Evolutionary conservation across 805 yeast species (phyloP), one percentile per base, ranked within the genome.

Genomic region (Schwanniomyces yamadae): DNA sequence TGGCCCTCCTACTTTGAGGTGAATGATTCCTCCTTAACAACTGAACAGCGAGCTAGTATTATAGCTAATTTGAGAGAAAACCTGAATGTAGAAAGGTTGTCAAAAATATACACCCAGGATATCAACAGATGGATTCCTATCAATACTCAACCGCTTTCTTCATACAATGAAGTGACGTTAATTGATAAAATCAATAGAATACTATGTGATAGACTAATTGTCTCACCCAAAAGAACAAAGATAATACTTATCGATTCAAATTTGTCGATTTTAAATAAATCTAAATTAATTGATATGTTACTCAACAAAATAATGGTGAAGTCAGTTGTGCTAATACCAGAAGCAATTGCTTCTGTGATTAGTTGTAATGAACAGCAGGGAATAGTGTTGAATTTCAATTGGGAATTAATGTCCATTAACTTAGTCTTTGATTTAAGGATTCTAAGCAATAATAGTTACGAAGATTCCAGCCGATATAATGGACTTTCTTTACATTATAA

Each of bases 351-450:
- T 28, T 21, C 51, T 0, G 46, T 55, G 6, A 33, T 61, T 3
- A 52, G 58, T 1, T 38, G 52, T 8, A 50, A 49, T 33, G 21
- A 36, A 8, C n/a, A 40, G 12, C 34, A 53, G 26, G 66, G 63
- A 1, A 31, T 63, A 8, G 60, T 62, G 6, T 23, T 63, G 8
- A 56, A 61, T 38, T 34, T 59, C 19, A 55, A 55, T 6, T 63
- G 68, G 68, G 45, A 45, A 20, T 25, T 48, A 6, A 25, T 43
- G 8, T 41, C 39, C 4, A 38, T 61, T 6, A 32, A 35, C 10
- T 34, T 50, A 10, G 43, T 62, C 3, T 26, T 44, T 10, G 68
- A 63, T 37, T 47, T 61, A 22, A 40, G 64, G 29, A 39, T 45
- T 4, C 21, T 56, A 5, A 34, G 23, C 11, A 22, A 13, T 5